Conservation (phyloP, 2,329 filamentous ascomycete genomes). For the Stromatinia cepivora region DNA sequence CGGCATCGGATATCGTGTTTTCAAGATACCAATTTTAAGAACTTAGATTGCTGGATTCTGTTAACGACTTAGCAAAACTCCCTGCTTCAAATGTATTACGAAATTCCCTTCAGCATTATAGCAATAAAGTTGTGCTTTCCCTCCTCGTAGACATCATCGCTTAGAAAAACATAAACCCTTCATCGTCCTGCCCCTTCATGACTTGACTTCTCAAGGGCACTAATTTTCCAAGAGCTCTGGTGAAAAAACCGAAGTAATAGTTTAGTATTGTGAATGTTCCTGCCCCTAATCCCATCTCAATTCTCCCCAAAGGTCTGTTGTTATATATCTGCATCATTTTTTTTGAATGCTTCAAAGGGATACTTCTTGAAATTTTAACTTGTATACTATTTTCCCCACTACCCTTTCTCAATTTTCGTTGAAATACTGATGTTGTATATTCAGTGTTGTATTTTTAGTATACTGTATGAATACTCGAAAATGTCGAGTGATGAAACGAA, state of each 20-base stretch:
- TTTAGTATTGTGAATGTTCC: background rate
- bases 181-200: background rate
- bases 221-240: background rate
- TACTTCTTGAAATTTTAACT: too few species aligned
- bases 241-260: background rate
- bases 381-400: background rate
- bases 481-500: background rate
- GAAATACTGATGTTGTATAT: too few species aligned
- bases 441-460: background rate
- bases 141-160: background rate
- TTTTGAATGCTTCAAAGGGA: too few species aligned
- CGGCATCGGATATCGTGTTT: background rate
- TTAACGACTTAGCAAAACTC: background rate
- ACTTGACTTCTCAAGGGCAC: background rate
- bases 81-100: background rate
- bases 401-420: background rate
- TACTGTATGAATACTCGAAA: background rate
- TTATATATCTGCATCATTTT: background rate
- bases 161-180: background rate
- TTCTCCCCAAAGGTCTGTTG: background rate
- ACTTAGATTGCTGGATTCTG: background rate
- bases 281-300: background rate
- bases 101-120: background rate
- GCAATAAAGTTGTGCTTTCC: background rate
- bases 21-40: background rate